Conservation (phyloP, 2,329 filamentous ascomycete species). For the Bisporella sp. region DNA sequence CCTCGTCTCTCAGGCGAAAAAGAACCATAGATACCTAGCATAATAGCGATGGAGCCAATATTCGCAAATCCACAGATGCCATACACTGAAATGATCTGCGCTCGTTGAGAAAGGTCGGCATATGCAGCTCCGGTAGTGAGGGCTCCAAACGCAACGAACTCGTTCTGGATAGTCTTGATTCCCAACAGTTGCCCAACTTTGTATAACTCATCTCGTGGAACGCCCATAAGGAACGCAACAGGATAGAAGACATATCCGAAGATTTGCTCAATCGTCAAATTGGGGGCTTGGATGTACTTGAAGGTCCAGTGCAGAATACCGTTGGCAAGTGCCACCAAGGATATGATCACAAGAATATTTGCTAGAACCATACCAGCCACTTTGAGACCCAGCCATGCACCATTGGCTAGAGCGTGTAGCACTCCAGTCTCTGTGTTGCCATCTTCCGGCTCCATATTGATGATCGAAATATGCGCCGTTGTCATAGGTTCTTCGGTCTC, state of each 20-base stretch:
- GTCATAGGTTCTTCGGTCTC: slow-evolving; percentile 3
- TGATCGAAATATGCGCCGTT: neutral
- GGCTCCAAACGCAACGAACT: slow-evolving; percentile 3
- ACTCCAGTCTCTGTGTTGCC: neutral
- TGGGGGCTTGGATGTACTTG: slow-evolving; percentile 1
- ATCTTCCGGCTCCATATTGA: slow-evolving; percentile 1
- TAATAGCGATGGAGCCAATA: neutral
- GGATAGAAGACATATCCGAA: slow-evolving; percentile 7
- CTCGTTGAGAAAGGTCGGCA: neutral
- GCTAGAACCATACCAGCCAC: slow-evolving; percentile 5
- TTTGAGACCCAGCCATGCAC: slow-evolving; percentile 4
- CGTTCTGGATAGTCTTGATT: slow-evolving; percentile 6
- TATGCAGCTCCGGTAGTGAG: neutral
- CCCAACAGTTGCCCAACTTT: slow-evolving; percentile 2
- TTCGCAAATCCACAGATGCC: slow-evolving; percentile 6
- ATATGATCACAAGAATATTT: slow-evolving; percentile 1
- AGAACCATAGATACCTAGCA: neutral
- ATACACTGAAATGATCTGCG: slow-evolving; percentile 2
- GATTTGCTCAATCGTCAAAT: neutral
- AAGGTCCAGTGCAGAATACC: slow-evolving; percentile 1
- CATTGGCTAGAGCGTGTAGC: slow-evolving; percentile 5
- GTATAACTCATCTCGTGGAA: slow-evolving; percentile 4
- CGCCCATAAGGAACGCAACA: slow-evolving; percentile 4
- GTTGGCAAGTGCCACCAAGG: slow-evolving; percentile 3
- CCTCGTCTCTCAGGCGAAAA: slow-evolving; percentile 1